Evolutionary conservation across 352 stramenopile genomes (phyloP), one percentile per base, ranked within the genome.

Genomic region (Globisporangium middletonii): DNA sequence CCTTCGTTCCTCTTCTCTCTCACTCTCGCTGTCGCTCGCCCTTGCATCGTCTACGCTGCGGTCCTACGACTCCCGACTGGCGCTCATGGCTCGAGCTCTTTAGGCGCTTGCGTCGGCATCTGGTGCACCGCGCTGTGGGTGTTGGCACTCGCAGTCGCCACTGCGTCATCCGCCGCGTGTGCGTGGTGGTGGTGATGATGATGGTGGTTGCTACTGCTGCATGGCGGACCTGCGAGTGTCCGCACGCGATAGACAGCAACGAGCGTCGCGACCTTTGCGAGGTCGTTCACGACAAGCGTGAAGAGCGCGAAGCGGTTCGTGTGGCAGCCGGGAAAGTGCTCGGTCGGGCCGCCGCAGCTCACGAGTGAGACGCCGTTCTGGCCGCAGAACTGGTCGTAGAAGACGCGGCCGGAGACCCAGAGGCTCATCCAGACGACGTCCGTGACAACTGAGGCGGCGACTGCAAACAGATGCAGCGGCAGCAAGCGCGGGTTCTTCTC

Each of bases 391-490:
- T 90, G 77, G 41, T 88, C 78, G 61, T 86, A 89, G 60, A 92
- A 92, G 7, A 88, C 78, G n/a, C 57, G 59, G 0, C 79, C 77
- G 12, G 77, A 88, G 23, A 88, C 72, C 82, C 82, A 92, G 16
- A 92, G 71, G 52, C 66, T 75, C 68, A 83, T 84, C 82, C 82
- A 92, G n/a, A 89, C 64, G 43, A 89, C 59, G 46, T 92, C 79
- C 3, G 78, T 88, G 3, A 86, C n/a, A 33, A 88, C 62, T 0
- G 82, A 90, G 8, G 86, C 59, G 2, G 55, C 62, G n/a, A 89
- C 47, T 1, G 61, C 77, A 15, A 71, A 65, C 37, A 88, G 60
- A 23, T 86, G 74, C n/a, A 92, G 60, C 26, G 77, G 63, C 0
- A 76, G 57, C 3, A 86, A 65, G 7, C 69, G 73, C 8, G 70